Evolutionary conservation across 805 yeast genomes (phyloP), one percentile per base, ranked within the genome.

Genomic region (Blastobotrys terrestris): DNA sequence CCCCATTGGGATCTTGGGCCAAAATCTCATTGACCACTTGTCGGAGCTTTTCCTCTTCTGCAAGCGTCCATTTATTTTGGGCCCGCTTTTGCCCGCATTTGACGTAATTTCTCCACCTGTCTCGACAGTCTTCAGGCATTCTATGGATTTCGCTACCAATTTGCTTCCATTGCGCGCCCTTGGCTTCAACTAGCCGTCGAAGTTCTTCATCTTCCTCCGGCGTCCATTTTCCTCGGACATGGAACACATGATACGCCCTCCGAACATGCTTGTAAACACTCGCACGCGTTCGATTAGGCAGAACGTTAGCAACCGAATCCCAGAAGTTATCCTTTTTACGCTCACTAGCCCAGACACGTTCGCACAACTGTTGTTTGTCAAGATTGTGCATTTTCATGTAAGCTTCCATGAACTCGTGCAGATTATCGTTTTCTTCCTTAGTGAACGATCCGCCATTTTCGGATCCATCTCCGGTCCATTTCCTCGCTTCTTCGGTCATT

Each of bases 41-140:
- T 51, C 76, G 76, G 55, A 91, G 72, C 50, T 72, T 68, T 16
- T 72, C 75, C 65, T 91, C 97, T 63, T 88, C 96, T 39, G 78
- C 81, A 0, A 67, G 64, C 0, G 84, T 72, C 98, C 98, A 91
- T 65, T 85, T 87, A 66, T 87, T 86, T 48, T 79, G 77, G 6
- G 83, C 80, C 58, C 97, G 75, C 51, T 79, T 79, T 15, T 74
- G 75, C 20, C 97, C 97, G 72, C 97, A 92, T 67, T 91, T 91
- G 57, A 91, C 86, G 65, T 91, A 92, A 66, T 92, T 92, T 68
- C 98, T 77, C 96, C 96, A 92, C 61, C 98, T 77, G 67, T 92
- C 98, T 60, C 98, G 78, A 68, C 97, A 91, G 70, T 92, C 98
- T 64, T 92, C 98, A 0, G 98, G 97, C 98, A 92, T 92, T 62